These are phyloP conservation scores for Gynostemma pentaphyllum DNA, from an alignment of 306 rosid genomes.

Conservation along the genomic window DNA sequence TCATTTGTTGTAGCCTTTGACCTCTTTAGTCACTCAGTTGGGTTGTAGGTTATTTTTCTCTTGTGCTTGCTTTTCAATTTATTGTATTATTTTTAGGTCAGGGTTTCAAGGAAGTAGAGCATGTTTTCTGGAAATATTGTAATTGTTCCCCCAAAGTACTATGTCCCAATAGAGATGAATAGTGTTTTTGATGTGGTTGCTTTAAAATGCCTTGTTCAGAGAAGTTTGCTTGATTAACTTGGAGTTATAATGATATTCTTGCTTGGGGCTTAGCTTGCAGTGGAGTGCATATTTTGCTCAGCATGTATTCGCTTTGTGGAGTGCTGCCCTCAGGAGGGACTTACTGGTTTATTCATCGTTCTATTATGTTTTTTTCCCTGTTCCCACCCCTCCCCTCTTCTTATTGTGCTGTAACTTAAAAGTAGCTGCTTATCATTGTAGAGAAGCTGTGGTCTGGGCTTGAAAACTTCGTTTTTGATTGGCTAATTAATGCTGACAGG, in stretches of 20 bases:
- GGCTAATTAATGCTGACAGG: slow-evolving; percentile 99
- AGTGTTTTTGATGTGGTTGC: background rate
- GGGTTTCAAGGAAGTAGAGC: background rate
- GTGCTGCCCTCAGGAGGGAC: slow-evolving; percentile 99
- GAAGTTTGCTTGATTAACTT: slow-evolving; percentile 10
- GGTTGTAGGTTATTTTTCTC: background rate
- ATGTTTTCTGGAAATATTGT: background rate
- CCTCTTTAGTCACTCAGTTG: background rate
- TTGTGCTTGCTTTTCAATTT: background rate
- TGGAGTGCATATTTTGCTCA: slow-evolving; percentile 98
- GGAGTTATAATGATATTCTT: slow-evolving; percentile 14
- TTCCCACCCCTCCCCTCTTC: no score
- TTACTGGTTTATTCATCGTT: slow-evolving; percentile 55
- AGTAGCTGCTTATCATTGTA: slow-evolving; percentile 23
- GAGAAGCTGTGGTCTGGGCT: slow-evolving; percentile 99
- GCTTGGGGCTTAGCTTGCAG: slow-evolving; percentile 71
- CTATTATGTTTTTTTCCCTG: background rate
- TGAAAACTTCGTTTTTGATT: slow-evolving; percentile 95
- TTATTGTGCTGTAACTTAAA: background rate
- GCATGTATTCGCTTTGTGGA: slow-evolving; percentile 98
- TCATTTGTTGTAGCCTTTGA: background rate
- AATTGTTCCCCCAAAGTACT: background rate
- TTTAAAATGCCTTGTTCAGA: slow-evolving; percentile 3
- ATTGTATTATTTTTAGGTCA: background rate
- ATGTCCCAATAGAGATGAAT: background rate